Percentiles rank a stretch among this genome's conserved stretches.
Conservation (phyloP, 441 rosid genomes). For the Corymbia citriodora region DNA sequence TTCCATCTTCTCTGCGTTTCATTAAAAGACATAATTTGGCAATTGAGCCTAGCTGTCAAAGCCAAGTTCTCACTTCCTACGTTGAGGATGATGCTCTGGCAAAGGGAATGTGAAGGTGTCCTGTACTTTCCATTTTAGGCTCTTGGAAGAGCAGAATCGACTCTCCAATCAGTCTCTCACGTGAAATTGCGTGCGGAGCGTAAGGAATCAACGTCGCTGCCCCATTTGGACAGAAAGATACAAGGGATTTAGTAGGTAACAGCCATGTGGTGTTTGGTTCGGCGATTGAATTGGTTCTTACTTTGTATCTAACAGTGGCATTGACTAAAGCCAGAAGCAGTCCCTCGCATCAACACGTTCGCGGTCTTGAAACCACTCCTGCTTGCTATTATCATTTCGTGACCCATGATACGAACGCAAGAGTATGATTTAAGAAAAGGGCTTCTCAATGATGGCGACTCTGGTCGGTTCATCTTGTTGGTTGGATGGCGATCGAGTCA, state of each 20-base stretch:
- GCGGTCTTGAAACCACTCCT: neutral
- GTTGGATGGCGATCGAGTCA: neutral
- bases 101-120: neutral
- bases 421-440: neutral
- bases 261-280: neutral
- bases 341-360: neutral
- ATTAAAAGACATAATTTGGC: neutral
- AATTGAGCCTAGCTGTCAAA: neutral
- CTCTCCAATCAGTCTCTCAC: neutral
- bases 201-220: neutral
- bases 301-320: neutral
- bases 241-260: neutral
- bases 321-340: neutral
- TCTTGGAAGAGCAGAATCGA: neutral
- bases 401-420: neutral
- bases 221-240: neutral
- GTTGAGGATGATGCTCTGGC: neutral
- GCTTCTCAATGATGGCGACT: neutral
- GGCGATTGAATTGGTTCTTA: neutral
- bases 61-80: neutral
- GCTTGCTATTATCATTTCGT: neutral
- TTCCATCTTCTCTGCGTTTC: neutral
- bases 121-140: neutral
- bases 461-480: neutral
- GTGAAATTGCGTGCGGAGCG: neutral